phyloP scores from a whole-genome alignment of 495 filamentous ascomycete species.

The Entonaema liquescens region DNA sequence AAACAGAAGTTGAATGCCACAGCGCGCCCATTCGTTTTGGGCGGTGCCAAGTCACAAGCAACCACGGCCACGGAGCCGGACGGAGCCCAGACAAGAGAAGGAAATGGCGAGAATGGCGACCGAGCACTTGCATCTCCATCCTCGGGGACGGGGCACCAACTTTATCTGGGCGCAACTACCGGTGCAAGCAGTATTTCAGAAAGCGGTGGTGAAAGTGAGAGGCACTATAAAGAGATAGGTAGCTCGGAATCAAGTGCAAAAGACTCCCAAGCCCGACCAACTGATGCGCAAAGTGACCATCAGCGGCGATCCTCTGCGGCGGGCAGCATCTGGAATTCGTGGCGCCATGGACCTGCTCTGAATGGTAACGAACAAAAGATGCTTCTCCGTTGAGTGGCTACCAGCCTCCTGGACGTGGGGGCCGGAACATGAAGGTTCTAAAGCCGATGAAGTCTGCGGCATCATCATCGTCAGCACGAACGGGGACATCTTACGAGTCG shows the following conservation, averaged over 20 bases:
- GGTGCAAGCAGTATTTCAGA: conserved; percentile 49
- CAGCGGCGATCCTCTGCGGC: conserved; percentile 56
- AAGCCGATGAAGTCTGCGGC: conserved; percentile 66
- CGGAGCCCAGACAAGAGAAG: conserved; percentile 18
- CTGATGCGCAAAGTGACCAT: conserved; percentile 41
- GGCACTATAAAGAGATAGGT: conserved; percentile 36
- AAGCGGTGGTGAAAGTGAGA: conserved; percentile 53
- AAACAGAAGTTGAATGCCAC: conserved; percentile 60
- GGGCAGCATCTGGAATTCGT: conserved; percentile 70
- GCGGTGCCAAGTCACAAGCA: conserved; percentile 44
- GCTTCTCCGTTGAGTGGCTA: conserved; percentile 63
- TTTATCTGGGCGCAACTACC: conserved; percentile 40
- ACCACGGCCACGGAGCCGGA: conserved; percentile 32
- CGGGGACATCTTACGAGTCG: conserved; percentile 57
- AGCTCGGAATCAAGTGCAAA: conserved; percentile 43
- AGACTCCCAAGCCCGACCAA: conserved; percentile 41
- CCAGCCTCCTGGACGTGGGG: conserved; percentile 61
- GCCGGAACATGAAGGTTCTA: conserved; percentile 80
- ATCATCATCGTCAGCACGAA: conserved; percentile 58
- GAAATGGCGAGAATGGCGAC: conserved; percentile 29
- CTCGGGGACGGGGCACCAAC: too few species aligned
- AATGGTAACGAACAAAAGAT: conserved; percentile 58
- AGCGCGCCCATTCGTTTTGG: conserved; percentile 57
- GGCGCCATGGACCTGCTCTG: conserved; percentile 67
- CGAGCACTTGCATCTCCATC: conserved; percentile 41